Evolutionary conservation across 2,329 filamentous ascomycete genomes (phyloP), one percentile per base, ranked within the genome.

Genomic region (Elsinoe fawcettii): DNA sequence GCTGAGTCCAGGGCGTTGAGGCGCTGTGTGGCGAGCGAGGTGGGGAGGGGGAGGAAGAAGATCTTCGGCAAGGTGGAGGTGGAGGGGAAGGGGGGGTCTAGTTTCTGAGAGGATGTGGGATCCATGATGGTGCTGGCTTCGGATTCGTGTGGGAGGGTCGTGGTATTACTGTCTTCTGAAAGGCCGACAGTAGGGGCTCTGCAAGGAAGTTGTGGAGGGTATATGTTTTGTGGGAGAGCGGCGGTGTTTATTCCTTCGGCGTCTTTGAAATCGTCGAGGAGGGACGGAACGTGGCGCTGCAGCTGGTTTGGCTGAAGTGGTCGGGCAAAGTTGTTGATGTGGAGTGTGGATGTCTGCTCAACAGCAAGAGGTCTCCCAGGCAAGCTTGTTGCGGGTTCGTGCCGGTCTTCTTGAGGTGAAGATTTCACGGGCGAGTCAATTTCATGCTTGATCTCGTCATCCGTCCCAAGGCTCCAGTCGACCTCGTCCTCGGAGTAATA

Each of bases 251-350:
- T 76, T 11, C 82, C 76, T 70, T 2, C 77, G 70, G 18, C 74
- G 69, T 37, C 14, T 12, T 80, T 75, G 0, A 84, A 77, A 2
- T 83, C 77, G 1, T 89, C 88, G 39, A 96, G 79, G 3, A 44
- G 41, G 5, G 80, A 74, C 43, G 81, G 69, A 3, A 97, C 77
- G 66, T 96, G 84, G 1, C 80, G 77, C 64, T 81, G 82, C 1
- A 97, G 80, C 16, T 77, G 76, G 23, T 77, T 74, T 0, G 83
- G 80, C 59, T 89, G 86, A 20, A 97, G 77, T 8, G 93, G 91
- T 47, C 92, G 85, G 83, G 95, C 91, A 56, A 97, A 82, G 66
- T 96, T 86, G 69, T 86, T 85, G 64, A 97, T 93, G 73, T 96
- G 97, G 47, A 97, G 75, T 14, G 88, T 86, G 30, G 82, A 73